Evolutionary conservation across 768 basidiomycete species (phyloP).

Genomic region (Boletales sp.): DNA sequence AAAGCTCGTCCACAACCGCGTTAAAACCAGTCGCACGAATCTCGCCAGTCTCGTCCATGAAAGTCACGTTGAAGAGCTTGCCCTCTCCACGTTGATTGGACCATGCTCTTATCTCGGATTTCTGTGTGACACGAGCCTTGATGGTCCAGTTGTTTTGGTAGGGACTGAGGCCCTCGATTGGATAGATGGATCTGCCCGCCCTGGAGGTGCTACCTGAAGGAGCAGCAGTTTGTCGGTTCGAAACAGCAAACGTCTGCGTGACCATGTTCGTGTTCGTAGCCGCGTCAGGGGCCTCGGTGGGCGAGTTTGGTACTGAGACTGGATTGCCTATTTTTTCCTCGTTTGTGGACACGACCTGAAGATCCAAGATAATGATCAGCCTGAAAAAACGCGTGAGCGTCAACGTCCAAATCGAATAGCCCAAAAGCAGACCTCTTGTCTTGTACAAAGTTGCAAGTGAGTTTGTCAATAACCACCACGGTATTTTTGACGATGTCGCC

Average conservation of each 20-base stretch:
- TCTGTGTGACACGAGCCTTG: slow-evolving; percentile 88
- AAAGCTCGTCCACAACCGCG: slow-evolving; percentile 74
- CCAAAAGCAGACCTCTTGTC: slow-evolving; percentile 63
- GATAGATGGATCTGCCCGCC: slow-evolving; percentile 46
- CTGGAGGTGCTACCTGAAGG: slow-evolving; percentile 15
- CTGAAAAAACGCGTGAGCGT: slow-evolving; percentile 36
- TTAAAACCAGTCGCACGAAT: slow-evolving; percentile 94
- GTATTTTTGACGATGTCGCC: slow-evolving; percentile 61
- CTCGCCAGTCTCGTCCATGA: slow-evolving; percentile 94
- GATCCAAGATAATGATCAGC: slow-evolving; percentile 73
- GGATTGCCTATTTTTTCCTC: slow-evolving; percentile 78
- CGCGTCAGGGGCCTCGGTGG: slow-evolving; percentile 22
- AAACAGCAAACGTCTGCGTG: slow-evolving; percentile 23
- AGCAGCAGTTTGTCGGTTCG: slow-evolving; percentile 10
- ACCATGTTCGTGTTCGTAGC: slow-evolving; percentile 26
- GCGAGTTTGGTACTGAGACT: slow-evolving; percentile 34
- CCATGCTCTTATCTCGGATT: slow-evolving; percentile 87
- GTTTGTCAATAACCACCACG: slow-evolving; percentile 66
- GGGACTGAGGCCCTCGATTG: slow-evolving; percentile 92
- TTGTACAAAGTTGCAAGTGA: slow-evolving; percentile 81
- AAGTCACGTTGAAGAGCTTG: slow-evolving; percentile 86
- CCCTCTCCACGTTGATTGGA: slow-evolving; percentile 90
- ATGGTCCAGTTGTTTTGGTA: slow-evolving; percentile 99
- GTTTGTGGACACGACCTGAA: slow-evolving; percentile 51
- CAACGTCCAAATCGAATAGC: neutral